Conservation (phyloP, 148 eudicot genomes). For the Nepenthes gracilis region DNA sequence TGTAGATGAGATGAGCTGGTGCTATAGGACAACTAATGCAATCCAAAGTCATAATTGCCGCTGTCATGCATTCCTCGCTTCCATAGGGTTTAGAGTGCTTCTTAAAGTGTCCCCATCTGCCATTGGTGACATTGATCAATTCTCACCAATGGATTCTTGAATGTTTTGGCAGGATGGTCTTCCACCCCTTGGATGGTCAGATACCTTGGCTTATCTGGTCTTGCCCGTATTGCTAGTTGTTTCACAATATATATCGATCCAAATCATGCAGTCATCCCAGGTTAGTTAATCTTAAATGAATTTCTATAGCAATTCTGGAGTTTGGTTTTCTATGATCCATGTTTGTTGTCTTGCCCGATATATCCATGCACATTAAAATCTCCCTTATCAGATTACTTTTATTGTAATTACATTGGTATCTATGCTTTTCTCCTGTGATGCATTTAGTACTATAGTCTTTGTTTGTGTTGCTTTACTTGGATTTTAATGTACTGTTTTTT, state of each 20-base stretch:
- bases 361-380: not conserved
- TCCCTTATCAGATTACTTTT: too few relatives aligned
- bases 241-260: slow-evolving; percentile 69
- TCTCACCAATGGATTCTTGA: not conserved
- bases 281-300: slow-evolving; percentile 21
- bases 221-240: slow-evolving; percentile 57
- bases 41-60: not conserved
- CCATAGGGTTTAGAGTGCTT: too few relatives aligned
- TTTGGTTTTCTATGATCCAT: not conserved
- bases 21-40: not conserved
- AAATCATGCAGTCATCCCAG: slow-evolving; percentile 89
- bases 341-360: not conserved
- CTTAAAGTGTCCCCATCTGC: not conserved
- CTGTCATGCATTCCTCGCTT: too few relatives aligned
- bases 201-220: slow-evolving; percentile 82
- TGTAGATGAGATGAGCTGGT: too few relatives aligned
- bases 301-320: not conserved
- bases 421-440: too few relatives aligned
- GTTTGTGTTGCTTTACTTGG: too few relatives aligned
- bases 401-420: too few relatives aligned
- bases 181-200: slow-evolving; percentile 94
- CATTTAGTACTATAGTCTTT: too few relatives aligned
- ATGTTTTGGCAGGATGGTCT: slow-evolving; percentile 64
- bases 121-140: not conserved
- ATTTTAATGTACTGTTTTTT: too few relatives aligned